These are phyloP conservation scores for Hypomyces rosellus DNA, from an alignment of 2,329 filamentous ascomycete species.

Conservation along the genomic window DNA sequence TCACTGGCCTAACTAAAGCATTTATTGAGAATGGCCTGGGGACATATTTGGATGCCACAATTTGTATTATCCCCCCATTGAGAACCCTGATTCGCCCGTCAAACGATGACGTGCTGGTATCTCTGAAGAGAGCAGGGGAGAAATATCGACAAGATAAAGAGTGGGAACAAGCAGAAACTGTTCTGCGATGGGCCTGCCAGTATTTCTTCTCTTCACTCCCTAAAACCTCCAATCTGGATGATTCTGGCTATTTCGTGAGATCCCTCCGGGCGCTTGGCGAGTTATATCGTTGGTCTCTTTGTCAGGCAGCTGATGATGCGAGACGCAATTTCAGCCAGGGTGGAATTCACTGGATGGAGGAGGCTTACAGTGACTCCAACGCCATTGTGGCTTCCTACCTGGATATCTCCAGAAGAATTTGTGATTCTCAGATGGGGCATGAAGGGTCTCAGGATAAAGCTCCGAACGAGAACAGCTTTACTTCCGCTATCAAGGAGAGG, in stretches of 20 bases:
- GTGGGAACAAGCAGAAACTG: background rate
- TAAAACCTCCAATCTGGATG: background rate
- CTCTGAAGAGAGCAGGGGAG: background rate
- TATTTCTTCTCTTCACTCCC: background rate
- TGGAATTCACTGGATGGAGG: constrained; percentile 7
- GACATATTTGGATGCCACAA: constrained; percentile 6
- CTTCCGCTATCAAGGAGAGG: constrained; percentile 5
- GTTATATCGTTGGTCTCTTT: constrained; percentile 10
- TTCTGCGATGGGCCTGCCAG: constrained; percentile 5
- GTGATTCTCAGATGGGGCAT: background rate
- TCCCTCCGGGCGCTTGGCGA: background rate
- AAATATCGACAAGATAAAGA: background rate
- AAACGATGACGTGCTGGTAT: background rate
- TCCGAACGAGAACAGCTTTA: background rate
- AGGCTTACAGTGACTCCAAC: background rate
- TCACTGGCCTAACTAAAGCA: constrained; percentile 9
- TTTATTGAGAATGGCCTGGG: constrained; percentile 12
- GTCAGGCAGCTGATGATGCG: background rate
- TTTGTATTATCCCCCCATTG: constrained; percentile 12
- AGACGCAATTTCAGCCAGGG: background rate
- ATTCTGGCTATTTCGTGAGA: background rate
- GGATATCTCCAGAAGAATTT: background rate
- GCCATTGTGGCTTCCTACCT: constrained; percentile 9
- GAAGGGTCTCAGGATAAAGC: background rate
- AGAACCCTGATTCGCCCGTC: background rate